These are phyloP conservation scores for Dictyostelium discoideum DNA, from an alignment of 78 protist genomes.

Conservation along the genomic window dicty_2.7 NC_007091.3:1881501-1882000, in stretches of 20 bases:
- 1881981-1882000: background rate
- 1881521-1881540: background rate
- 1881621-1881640: background rate
- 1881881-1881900: background rate
- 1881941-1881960: background rate
- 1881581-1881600: background rate
- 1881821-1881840: background rate
- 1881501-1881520: background rate
- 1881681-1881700: background rate
- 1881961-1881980: background rate
- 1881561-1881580: background rate
- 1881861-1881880: background rate
- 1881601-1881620: background rate
- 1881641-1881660: constrained; percentile 1
- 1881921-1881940: background rate
- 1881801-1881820: background rate
- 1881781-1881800: background rate
- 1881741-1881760: background rate
- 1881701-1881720: background rate
- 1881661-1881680: background rate
- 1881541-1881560: background rate
- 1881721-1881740: background rate
- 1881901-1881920: background rate
- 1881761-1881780: background rate
- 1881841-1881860: background rate